Evolutionary conservation across 257 asterid species (phyloP), one percentile per base, ranked within the genome.

Genomic region (Penstemon newberryi): DNA sequence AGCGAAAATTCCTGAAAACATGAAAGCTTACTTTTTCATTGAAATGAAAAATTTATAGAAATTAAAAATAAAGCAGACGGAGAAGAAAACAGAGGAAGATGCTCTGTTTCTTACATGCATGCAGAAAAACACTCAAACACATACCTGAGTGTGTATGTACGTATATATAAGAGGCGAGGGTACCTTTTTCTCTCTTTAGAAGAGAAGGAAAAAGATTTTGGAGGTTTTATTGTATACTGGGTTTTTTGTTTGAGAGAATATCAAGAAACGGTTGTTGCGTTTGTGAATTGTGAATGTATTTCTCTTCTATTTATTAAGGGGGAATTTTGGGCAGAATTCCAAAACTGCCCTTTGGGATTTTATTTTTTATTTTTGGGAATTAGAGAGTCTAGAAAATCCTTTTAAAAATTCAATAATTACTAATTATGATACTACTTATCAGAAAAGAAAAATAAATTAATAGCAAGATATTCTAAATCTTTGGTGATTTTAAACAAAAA

Each of bases 181-280:
- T 11, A 60, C 33, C 6, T 15, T 15, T 15, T 15, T 15, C n/a
- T 15, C 18, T 15, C 18, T 15, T 15, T 15, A 15, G 18, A 15
- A 15, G 18, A 15, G 18, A 15, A 15, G 0, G 45, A 64, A 7
- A 44, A 11, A 64, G 69, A 49, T 37, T 36, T 56, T 46, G 5
- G 73, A 70, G 67, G 74, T 40, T 70, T 70, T 38, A 38, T 67
- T 38, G 58, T 49, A 6, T 49, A 60, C 61, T 33, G 56, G 19
- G 53, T 38, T 51, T 38, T 37, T 36, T 6, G 18, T 0, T 13
- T 15, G 41, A 38, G 37, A 43, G 39, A 37, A 60, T 13, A n/a
- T 60, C 52, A 7, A 19, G 52, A 69, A 58, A 47, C 66, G 73
- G 66, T 59, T 58, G 47, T 25, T 55, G 56, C 39, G 6, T 41